Evolutionary conservation across 768 basidiomycete species (phyloP).

Genomic region (Boletus insuetus): DNA sequence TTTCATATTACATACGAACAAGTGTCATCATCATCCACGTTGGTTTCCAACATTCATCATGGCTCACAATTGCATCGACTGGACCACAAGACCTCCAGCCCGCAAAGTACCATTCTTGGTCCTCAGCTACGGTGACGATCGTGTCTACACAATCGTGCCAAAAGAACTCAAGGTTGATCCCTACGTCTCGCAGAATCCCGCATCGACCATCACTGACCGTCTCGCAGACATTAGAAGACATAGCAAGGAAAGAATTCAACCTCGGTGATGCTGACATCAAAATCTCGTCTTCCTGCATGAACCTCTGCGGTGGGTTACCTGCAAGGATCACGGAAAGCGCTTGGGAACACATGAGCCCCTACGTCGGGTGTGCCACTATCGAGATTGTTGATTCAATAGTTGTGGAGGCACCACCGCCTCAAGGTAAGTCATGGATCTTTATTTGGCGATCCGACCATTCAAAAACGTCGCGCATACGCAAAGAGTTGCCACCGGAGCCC

Average conservation of each 20-base stretch:
- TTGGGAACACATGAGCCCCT: slow-evolving; percentile 18
- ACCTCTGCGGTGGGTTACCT: slow-evolving; percentile 15
- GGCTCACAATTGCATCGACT: slow-evolving; percentile 29
- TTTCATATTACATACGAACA: neutral
- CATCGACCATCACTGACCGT: neutral
- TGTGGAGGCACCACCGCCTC: neutral
- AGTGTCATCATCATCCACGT: no score
- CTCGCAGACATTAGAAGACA: slow-evolving; percentile 14
- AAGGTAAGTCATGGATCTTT: neutral
- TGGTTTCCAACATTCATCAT: slow-evolving; percentile 4
- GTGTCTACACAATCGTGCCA: slow-evolving; percentile 20
- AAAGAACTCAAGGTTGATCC: slow-evolving; percentile 12
- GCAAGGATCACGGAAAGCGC: slow-evolving; percentile 22
- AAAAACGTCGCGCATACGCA: neutral
- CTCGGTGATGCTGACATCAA: slow-evolving; percentile 15
- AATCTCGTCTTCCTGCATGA: slow-evolving; percentile 20
- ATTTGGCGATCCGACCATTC: neutral
- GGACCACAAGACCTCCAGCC: slow-evolving; percentile 16
- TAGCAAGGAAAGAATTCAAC: slow-evolving; percentile 19
- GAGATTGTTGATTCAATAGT: neutral
- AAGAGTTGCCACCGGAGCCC: neutral
- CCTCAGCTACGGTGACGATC: slow-evolving; percentile 13
- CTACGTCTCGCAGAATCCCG: neutral
- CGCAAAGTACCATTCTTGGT: slow-evolving; percentile 21
- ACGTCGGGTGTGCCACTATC: slow-evolving; percentile 26